Conservation (phyloP, 306 rosid genomes). For the Canavalia ensiformis region DNA sequence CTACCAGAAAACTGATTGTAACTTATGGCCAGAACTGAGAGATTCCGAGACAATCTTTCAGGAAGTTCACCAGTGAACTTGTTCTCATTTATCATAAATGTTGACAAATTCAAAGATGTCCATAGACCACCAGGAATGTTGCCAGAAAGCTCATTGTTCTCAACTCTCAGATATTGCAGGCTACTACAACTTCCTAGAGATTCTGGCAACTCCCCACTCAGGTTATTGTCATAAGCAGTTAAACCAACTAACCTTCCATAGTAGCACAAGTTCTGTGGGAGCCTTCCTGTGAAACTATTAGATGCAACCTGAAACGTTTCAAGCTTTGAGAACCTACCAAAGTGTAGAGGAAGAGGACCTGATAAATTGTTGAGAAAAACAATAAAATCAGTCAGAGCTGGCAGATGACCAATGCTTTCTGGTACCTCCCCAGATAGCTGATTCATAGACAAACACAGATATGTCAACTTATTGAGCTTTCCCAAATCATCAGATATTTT, state of each 20-base stretch:
- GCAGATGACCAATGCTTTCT: constrained; percentile 64
- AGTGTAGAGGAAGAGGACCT: constrained; percentile 65
- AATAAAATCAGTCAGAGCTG: constrained; percentile 46
- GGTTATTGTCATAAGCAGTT: constrained; percentile 55
- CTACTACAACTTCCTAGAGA: constrained; percentile 67
- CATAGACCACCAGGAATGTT: constrained; percentile 75
- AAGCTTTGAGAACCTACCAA: constrained; percentile 64
- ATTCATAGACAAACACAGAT: constrained; percentile 54
- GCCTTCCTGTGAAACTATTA: constrained; percentile 61
- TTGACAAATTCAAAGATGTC: constrained; percentile 50
- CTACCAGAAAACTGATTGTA: constrained; percentile 68
- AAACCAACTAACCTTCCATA: constrained; percentile 60
- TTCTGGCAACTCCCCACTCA: constrained; percentile 71
- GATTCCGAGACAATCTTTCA: constrained; percentile 47
- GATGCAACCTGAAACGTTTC: constrained; percentile 48
- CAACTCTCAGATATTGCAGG: constrained; percentile 45
- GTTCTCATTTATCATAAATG: constrained; percentile 53
- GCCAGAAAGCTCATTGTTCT: constrained; percentile 61
- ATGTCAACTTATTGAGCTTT: constrained; percentile 53
- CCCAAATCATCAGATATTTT: constrained; percentile 65
- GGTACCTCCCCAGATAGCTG: constrained; percentile 68
- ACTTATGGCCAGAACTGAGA: constrained; percentile 56
- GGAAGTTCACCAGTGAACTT: constrained; percentile 70
- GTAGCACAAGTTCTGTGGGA: constrained; percentile 66
- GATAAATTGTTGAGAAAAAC: constrained; percentile 64